Conservation (phyloP, 2,329 filamentous ascomycete genomes). For the Cladosporium oxysporum region DNA sequence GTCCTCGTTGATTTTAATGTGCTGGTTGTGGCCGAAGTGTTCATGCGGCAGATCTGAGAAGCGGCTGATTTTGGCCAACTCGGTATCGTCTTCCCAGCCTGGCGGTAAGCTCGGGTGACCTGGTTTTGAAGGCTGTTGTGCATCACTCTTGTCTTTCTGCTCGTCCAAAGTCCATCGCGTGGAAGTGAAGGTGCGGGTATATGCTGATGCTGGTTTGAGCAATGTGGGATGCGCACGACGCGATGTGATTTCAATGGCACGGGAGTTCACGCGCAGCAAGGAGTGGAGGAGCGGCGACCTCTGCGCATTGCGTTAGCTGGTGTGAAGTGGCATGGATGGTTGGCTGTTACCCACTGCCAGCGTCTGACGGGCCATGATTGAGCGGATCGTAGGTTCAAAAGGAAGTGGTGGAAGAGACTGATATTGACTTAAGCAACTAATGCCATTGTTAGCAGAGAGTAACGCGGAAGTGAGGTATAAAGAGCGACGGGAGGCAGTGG, state of each 20-base stretch:
- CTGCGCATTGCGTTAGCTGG: constrained; percentile 21
- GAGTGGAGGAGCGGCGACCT: constrained; percentile 34
- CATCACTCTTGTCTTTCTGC: constrained; percentile 3
- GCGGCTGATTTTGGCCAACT: constrained; percentile 65
- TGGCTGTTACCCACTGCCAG: constrained; percentile 31
- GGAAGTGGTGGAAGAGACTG: neutral
- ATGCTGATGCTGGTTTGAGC: constrained; percentile 23
- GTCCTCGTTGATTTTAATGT: constrained; percentile 93
- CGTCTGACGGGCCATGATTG: constrained; percentile 29
- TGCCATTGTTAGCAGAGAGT: constrained; percentile 3
- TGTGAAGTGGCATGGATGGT: neutral
- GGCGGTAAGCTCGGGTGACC: constrained; percentile 10
- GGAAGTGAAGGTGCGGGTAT: constrained; percentile 24
- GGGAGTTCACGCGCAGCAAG: constrained; percentile 37
- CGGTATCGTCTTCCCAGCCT: constrained; percentile 71
- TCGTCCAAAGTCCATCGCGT: constrained; percentile 22
- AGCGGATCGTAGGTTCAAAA: neutral
- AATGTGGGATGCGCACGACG: constrained; percentile 35
- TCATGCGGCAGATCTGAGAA: constrained; percentile 76
- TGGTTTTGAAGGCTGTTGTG: neutral
- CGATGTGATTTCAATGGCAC: constrained; percentile 36
- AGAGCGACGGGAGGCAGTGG: neutral
- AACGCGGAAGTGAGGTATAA: constrained; percentile 1
- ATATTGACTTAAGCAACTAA: neutral
- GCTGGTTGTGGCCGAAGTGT: constrained; percentile 91